Conservation (phyloP, 2,329 filamentous ascomycete species). For the Rachicladosporium sp. region DNA sequence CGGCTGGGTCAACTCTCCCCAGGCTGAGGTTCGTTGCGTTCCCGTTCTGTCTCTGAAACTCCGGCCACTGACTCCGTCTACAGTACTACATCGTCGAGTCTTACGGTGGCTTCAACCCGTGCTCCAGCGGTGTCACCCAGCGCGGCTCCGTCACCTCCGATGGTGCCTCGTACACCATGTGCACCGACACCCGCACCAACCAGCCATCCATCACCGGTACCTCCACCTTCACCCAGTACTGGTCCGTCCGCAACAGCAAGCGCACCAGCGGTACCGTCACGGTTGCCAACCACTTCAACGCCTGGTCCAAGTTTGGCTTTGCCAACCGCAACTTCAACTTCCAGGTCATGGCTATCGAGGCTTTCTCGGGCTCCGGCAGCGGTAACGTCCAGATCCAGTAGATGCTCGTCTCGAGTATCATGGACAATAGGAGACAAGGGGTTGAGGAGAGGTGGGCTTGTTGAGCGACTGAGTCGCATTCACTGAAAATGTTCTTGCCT, state of each 20-base stretch:
- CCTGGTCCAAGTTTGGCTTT: conserved; percentile 10
- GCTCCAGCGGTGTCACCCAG: conserved; percentile 7
- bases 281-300: conserved; percentile 11
- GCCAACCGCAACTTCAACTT: conserved; percentile 17
- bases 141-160: conserved; percentile 26
- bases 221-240: conserved; percentile 31
- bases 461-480: too few relatives aligned
- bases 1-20: conserved; percentile 41
- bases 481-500: too few relatives aligned
- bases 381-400: too few relatives aligned
- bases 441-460: too few relatives aligned
- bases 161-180: conserved; percentile 27
- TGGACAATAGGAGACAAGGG: too few relatives aligned
- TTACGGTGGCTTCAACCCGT: conserved; percentile 34
- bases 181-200: conserved; percentile 24
- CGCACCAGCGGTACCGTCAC: conserved; percentile 16
- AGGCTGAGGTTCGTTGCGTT: conserved; percentile 21
- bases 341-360: conserved; percentile 13
- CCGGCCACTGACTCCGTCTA: not conserved
- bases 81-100: conserved; percentile 48
- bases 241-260: conserved; percentile 26
- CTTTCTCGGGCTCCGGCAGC: conserved; percentile 6
- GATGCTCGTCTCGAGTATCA: too few relatives aligned
- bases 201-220: conserved; percentile 28
- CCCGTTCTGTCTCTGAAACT: not conserved